Conservation (phyloP, 2,329 filamentous ascomycete genomes). For the Monosporascus sp. region DNA sequence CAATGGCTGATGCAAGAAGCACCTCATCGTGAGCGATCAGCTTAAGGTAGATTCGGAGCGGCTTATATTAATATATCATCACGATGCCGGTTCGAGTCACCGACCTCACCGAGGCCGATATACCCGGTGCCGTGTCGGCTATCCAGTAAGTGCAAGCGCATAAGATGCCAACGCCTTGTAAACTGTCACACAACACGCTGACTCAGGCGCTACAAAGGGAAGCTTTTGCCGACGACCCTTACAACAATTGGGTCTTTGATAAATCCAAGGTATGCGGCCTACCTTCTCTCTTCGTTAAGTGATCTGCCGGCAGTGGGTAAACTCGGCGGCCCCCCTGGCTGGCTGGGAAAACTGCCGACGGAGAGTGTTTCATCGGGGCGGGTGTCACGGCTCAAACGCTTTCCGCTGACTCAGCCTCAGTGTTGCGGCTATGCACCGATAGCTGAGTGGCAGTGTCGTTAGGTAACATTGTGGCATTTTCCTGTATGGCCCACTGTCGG, state of each 20-base stretch:
- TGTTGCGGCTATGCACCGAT: background rate
- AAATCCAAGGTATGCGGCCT: slow-evolving; percentile 21
- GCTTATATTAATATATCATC: background rate
- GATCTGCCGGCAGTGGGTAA: background rate
- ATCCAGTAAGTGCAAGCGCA: slow-evolving; percentile 24
- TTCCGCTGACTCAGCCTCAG: background rate
- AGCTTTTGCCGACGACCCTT: slow-evolving; percentile 28
- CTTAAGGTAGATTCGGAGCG: too few species aligned
- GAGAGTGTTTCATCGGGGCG: background rate
- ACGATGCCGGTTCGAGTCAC: slow-evolving; percentile 23
- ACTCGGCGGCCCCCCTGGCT: too few species aligned
- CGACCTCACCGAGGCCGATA: slow-evolving; percentile 23
- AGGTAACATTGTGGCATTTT: background rate
- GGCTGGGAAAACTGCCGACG: too few species aligned
- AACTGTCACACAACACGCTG: slow-evolving; percentile 8
- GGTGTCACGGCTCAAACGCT: background rate
- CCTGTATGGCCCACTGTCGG: too few species aligned
- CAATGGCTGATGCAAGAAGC: too few species aligned
- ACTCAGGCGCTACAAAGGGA: slow-evolving; percentile 16
- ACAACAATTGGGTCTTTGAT: slow-evolving; percentile 30
- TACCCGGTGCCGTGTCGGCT: slow-evolving; percentile 25
- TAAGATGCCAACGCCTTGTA: background rate
- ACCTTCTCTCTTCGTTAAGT: background rate
- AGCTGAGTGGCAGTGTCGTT: background rate
- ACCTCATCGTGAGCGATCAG: too few species aligned